A percentile compares a stretch with the other conserved stretches of the same genome.
Conservation (phyloP, 345 rosid genomes). For the Lepidium africanum region DNA sequence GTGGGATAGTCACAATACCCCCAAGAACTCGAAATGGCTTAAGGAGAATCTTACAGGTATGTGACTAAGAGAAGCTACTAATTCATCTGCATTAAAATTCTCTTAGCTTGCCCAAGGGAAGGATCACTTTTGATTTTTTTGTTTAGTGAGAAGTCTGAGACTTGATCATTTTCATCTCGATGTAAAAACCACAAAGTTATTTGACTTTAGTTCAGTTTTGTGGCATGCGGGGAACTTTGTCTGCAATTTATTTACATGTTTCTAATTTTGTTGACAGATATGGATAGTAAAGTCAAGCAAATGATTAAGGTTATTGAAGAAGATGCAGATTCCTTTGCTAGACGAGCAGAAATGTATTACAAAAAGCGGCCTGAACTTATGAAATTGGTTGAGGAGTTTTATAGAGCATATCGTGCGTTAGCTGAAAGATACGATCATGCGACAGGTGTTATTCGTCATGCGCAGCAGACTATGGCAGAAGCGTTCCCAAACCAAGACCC, state of each 20-base stretch:
- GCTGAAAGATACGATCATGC: slow-evolving; percentile 99
- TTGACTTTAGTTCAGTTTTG: not conserved
- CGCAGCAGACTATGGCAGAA: slow-evolving; percentile 87
- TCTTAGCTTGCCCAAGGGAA: not conserved
- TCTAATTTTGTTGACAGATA: slow-evolving; percentile 43
- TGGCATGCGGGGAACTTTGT: not conserved
- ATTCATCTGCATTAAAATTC: not conserved
- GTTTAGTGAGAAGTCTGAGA: not conserved
- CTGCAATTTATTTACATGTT: not conserved
- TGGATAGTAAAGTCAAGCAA: slow-evolving; percentile 89
- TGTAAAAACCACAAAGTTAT: not conserved
- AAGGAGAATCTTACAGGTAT: slow-evolving; percentile 92
- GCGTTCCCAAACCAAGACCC: slow-evolving; percentile 93
- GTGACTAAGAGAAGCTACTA: not conserved
- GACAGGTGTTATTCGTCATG: slow-evolving; percentile 84
- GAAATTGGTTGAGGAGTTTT: slow-evolving; percentile 98
- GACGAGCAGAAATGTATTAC: slow-evolving; percentile 99
- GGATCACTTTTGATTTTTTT: not conserved
- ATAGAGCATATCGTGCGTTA: slow-evolving; percentile 92
- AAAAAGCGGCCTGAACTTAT: slow-evolving; percentile 95
- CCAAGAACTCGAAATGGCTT: slow-evolving; percentile 97
- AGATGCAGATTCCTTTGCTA: slow-evolving; percentile 99
- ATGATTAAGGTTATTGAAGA: slow-evolving; percentile 98
- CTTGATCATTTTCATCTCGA: not conserved
- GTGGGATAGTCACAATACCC: slow-evolving; percentile 98